Base-by-base conservation (phyloP, 306 rosid genomes). In the Echinosophora koreensis region DNA sequence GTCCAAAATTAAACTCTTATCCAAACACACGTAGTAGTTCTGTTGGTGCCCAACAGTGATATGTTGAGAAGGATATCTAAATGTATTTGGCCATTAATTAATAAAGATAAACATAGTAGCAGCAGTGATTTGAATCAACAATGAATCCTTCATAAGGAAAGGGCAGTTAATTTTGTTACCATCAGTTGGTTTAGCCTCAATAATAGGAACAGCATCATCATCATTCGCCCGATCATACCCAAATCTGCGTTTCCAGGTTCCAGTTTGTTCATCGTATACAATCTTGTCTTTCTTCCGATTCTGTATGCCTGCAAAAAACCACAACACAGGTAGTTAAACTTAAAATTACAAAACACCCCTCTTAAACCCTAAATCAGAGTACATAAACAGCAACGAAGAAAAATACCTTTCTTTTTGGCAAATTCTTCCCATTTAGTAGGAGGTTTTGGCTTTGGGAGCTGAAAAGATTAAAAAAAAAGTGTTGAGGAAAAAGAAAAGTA, bases 141-240 rank as follows among this genome's bases (percentile, higher is more conserved):
- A 30, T 13, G 17, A 63, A 39, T 55, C 39, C 42, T 57, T 37
- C 16, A 22, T 4, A 15, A 51, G 2, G 27, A 64, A 76, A 47
- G 18, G n/a, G 8, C 2, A 4, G 69, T 46, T 12, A 6, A 44
- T 68, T 68, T 30, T 8, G 47, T 2, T 92, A 95, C 99, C 97
- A 62, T 92, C 97, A 59, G 89, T 92, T 41, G 77, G 58, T 85
- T 95, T 95, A 15, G 97, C 99, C 86, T 90, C 97, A 38, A 92
- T 92, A 65, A 95, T 92, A 59, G 99, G 99, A 11, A 92, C 59
- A 69, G 84, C 80, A 10, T 89, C 91, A 80, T 92, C 99, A 65
- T 95, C 97, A 77, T 95, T 92, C 28, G 97, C 99, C 65, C 47
- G 97, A 69, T 95, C 96, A 80, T 95, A 95, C 6, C 99, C 99